These are phyloP conservation scores for Sherardia arvensis DNA, from an alignment of 257 asterid genomes.

Conservation along the genomic window DNA sequence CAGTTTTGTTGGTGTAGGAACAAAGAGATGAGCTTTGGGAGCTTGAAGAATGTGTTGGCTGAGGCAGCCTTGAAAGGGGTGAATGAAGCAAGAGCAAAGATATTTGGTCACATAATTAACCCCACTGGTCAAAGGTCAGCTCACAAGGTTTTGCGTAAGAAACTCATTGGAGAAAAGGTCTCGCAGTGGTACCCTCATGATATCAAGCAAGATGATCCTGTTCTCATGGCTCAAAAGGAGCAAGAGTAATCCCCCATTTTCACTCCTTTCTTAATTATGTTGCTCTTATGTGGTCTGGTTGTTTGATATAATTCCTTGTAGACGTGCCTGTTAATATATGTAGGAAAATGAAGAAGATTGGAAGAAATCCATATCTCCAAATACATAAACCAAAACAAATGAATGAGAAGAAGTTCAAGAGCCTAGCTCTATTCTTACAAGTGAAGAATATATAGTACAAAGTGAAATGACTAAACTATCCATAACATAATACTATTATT, in stretches of 20 bases:
- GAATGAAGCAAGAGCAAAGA: conserved; percentile 75
- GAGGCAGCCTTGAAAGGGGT: conserved; percentile 66
- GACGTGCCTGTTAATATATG: too few relatives aligned
- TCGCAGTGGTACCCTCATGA: conserved; percentile 82
- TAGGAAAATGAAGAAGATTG: too few relatives aligned
- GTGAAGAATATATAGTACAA: too few relatives aligned
- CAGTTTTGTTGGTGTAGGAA: neutral
- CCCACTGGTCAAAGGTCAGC: conserved; percentile 72
- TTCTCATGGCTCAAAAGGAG: conserved; percentile 50
- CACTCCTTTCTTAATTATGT: neutral
- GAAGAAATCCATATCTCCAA: too few relatives aligned
- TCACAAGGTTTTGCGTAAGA: conserved; percentile 75
- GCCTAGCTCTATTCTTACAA: too few relatives aligned
- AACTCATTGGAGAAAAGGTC: conserved; percentile 84
- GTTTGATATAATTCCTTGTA: neutral
- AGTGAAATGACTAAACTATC: too few relatives aligned
- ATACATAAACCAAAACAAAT: too few relatives aligned
- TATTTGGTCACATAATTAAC: conserved; percentile 80
- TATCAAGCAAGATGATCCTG: conserved; percentile 60
- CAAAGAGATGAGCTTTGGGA: conserved; percentile 50
- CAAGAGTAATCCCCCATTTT: conserved; percentile 39
- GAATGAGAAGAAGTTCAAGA: too few relatives aligned
- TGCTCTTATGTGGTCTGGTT: neutral
- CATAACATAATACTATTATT: too few relatives aligned
- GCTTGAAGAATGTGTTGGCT: conserved; percentile 58